Conservation (phyloP, 495 filamentous ascomycete genomes). For the Xylaria acuta region DNA sequence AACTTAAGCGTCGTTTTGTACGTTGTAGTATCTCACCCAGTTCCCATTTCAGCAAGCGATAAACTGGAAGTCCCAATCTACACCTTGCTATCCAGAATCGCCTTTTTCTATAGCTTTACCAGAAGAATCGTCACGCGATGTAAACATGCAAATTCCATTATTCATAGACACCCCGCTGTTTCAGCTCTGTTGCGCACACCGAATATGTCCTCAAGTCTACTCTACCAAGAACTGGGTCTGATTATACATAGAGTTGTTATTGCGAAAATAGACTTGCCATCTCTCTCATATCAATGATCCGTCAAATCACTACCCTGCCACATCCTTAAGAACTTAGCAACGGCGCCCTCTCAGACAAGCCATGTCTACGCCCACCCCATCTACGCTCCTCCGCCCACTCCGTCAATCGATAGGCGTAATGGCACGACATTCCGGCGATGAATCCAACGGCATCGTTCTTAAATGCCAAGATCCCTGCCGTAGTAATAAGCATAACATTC, state of each 20-base stretch:
- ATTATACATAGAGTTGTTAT: neutral
- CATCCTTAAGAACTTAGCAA: constrained; percentile 33
- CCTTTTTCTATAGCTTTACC: neutral
- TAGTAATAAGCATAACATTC: constrained; percentile 87
- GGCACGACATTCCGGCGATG: constrained; percentile 75
- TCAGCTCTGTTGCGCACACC: neutral
- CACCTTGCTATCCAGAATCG: neutral
- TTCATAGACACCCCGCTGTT: neutral
- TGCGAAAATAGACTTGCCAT: neutral
- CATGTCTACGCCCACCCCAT: constrained; percentile 27
- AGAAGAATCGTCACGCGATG: neutral
- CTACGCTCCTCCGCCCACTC: constrained; percentile 49
- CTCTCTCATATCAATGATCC: neutral
- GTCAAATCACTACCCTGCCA: neutral
- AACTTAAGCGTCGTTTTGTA: neutral
- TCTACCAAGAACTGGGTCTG: neutral
- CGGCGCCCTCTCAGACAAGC: constrained; percentile 37
- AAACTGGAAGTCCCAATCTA: neutral
- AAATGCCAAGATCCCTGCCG: constrained; percentile 81
- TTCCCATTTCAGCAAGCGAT: neutral
- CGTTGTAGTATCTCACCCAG: neutral
- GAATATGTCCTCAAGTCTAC: neutral
- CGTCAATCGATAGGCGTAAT: constrained; percentile 58
- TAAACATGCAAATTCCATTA: neutral
- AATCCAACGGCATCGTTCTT: constrained; percentile 90